Evolutionary conservation across 2,329 filamentous ascomycete species (phyloP), one percentile per base, ranked within the genome.

Genomic region (Aureobasidium sp.): DNA sequence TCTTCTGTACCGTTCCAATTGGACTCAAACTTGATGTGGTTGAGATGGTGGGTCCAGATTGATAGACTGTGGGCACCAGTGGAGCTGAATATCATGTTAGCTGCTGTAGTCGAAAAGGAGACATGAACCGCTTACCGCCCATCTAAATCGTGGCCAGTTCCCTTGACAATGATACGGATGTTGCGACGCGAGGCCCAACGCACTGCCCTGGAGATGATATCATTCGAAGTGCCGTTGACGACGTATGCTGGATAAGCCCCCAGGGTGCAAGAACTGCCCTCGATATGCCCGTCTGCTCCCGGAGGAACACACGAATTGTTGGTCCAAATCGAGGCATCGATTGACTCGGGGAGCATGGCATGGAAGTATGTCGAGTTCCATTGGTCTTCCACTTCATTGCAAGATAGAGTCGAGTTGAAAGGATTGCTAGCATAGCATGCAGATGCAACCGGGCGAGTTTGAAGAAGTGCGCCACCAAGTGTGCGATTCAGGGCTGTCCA

Each of bases 341-440:
- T 12, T 17, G 49, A 53, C 20, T 53, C 49, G 22, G 49, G 49
- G 9, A 53, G 49, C 1, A 34, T 53, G 4, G 49, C 49, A 53
- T 53, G 49, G 14, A 53, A 53, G 34, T 53, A 41, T 27, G 49
- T 53, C 22, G 49, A 53, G 14, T 53, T 53, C 49, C 49, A 53
- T 14, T 39, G 34, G 17, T 39, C 5, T 14, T 53, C 49, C 15
- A 53, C 49, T 9, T 52, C 48, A 12, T 36, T 27, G 34, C 49
- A 53, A 1, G 49, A 39, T 15, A 53, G 20, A 27, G 34, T 39
- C 1, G 49, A 53, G 22, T 53, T 39, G 49, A 53, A 27, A 17
- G 49, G 49, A n/a, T 53, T 53, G 34, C 14, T 34, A n/a, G 49
- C 9, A 27, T 53, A 53, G 49, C 49, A 41, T 53, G 49, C 20